Evolutionary conservation across 2,329 filamentous ascomycete species (phyloP).

Genomic region (Neonectria faginata): DNA sequence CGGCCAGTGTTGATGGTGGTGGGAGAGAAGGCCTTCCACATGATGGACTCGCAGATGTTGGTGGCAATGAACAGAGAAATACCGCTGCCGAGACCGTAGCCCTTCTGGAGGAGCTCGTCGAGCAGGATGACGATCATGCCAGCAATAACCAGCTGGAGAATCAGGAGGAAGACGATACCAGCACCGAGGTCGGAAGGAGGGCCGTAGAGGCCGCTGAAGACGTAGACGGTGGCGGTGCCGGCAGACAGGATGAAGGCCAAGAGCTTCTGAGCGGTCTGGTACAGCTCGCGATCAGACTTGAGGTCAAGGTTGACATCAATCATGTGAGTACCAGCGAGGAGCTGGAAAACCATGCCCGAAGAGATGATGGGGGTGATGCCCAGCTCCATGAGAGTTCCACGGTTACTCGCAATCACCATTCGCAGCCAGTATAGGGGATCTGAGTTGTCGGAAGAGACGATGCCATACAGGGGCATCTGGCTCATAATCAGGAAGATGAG

Average conservation of each 20-base stretch:
- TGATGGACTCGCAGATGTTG: conserved; percentile 99
- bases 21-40: conserved; percentile 99
- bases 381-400: conserved; percentile 94
- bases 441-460: conserved; percentile 98
- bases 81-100: conserved; percentile 96
- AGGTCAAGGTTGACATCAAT: conserved; percentile 99
- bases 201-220: conserved; percentile 97
- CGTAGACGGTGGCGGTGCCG: conserved; percentile 97
- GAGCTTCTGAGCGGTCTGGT: conserved; percentile 99
- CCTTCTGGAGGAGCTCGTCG: conserved; percentile 99
- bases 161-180: conserved; percentile 97
- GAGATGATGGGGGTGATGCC: conserved; percentile 99
- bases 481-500: conserved; percentile 99
- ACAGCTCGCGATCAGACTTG: conserved; percentile 99
- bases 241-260: conserved; percentile 98
- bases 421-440: conserved; percentile 99
- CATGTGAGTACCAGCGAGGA: conserved; percentile 98
- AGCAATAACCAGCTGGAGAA: conserved; percentile 96
- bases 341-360: conserved; percentile 99
- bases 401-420: conserved; percentile 99
- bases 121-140: conserved; percentile 99
- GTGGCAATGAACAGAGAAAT: conserved; percentile 99
- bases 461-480: conserved; percentile 99
- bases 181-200: conserved; percentile 96
- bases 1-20: conserved; percentile 99